phyloP scores from a whole-genome alignment of 1,284 basidiomycete species.

The Malassezia restricta region DNA sequence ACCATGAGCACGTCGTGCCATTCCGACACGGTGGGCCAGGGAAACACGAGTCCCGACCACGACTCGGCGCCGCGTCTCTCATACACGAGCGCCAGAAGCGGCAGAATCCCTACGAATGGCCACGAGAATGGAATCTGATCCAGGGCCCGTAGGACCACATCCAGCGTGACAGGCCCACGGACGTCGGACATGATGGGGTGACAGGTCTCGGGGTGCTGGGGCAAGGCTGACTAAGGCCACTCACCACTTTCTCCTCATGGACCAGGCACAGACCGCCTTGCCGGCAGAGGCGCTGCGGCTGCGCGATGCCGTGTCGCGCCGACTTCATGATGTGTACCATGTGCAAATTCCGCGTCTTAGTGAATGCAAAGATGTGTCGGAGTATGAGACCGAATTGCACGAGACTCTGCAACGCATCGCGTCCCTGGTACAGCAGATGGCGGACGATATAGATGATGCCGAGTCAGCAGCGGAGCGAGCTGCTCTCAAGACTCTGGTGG shows the following conservation, averaged over 20 bases:
- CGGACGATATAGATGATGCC: constrained; percentile 25
- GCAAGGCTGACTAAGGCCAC: neutral
- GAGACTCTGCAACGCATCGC: constrained; percentile 23
- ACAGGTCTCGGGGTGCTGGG: neutral
- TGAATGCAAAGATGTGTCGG: constrained; percentile 19
- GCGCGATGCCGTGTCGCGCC: constrained; percentile 18
- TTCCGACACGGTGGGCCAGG: neutral
- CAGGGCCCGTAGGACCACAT: constrained; percentile 23
- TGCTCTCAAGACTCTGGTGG: constrained; percentile 9
- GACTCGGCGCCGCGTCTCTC: constrained; percentile 17
- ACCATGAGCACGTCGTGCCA: constrained; percentile 20
- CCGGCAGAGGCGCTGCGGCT: constrained; percentile 3
- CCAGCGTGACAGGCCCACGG: constrained; percentile 15
- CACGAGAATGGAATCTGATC: constrained; percentile 28
- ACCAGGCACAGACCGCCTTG: neutral
- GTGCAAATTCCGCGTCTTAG: constrained; percentile 24
- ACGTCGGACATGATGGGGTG: constrained; percentile 3
- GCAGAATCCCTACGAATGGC: constrained; percentile 30
- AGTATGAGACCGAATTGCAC: constrained; percentile 24
- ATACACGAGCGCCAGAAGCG: constrained; percentile 22
- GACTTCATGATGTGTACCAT: constrained; percentile 19
- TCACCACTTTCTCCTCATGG: too few relatives aligned
- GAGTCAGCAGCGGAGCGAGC: constrained; percentile 17
- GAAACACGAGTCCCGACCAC: constrained; percentile 2
- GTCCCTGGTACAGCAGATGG: constrained; percentile 21